Percentiles rank a stretch among this genome's conserved stretches.
Conservation (phyloP, 129 eudicot species). For the Saussurea involucrata region DNA sequence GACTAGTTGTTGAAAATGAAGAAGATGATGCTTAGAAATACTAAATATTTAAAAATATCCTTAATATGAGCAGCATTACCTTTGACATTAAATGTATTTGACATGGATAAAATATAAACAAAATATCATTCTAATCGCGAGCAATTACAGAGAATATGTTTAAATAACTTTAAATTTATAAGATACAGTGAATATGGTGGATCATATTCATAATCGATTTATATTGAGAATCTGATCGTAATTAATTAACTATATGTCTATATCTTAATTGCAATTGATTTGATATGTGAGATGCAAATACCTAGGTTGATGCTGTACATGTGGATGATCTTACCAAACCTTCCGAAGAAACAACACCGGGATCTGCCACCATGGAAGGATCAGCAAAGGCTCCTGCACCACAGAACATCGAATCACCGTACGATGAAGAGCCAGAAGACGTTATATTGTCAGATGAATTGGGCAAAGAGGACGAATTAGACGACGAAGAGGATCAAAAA, state of each 20-base stretch:
- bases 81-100: background rate
- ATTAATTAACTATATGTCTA: background rate
- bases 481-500: conserved; percentile 12
- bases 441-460: conserved; percentile 18
- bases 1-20: background rate
- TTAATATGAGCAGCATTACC: too few species aligned
- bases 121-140: background rate
- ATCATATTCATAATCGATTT: too few species aligned
- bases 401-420: conserved; percentile 23
- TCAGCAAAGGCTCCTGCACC: conserved; percentile 23
- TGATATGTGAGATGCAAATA: background rate
- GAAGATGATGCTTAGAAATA: background rate
- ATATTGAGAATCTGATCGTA: background rate
- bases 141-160: background rate
- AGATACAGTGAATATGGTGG: background rate
- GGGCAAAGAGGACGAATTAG: conserved; percentile 22
- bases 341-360: conserved; percentile 24
- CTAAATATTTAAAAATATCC: too few species aligned
- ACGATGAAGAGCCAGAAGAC: conserved; percentile 24
- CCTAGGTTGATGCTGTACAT: conserved; percentile 25
- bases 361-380: conserved; percentile 21
- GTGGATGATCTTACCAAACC: conserved; percentile 30
- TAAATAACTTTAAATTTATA: background rate
- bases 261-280: background rate
- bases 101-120: background rate